phyloP scores from a whole-genome alignment of 257 asterid species.

The Primulina huaijiensis region DNA sequence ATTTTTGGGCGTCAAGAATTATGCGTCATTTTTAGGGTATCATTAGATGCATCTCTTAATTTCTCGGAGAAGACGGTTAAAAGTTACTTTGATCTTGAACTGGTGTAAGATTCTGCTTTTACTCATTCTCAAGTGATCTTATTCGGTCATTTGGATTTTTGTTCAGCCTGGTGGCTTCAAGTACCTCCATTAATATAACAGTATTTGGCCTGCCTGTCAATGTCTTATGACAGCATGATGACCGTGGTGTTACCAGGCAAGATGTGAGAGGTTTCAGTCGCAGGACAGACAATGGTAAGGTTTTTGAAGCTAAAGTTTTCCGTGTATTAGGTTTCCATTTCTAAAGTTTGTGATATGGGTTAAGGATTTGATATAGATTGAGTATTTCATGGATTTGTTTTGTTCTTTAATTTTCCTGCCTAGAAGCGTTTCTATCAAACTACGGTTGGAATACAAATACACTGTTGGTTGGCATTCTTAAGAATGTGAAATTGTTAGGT shows the following conservation, averaged over 20 bases:
- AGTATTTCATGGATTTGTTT: conserved; percentile 13
- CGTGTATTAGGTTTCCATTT: background rate
- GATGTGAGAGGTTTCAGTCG: conserved; percentile 57
- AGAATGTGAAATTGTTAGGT: conserved; percentile 2
- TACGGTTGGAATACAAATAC: background rate
- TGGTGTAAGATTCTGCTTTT: conserved; percentile 6
- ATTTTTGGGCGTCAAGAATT: background rate
- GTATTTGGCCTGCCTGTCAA: conserved; percentile 79
- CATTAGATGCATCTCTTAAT: conserved; percentile 4
- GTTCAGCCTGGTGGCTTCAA: conserved; percentile 58
- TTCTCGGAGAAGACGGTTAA: background rate
- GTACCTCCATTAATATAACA: conserved; percentile 60
- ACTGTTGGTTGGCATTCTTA: background rate
- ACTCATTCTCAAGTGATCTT: conserved; percentile 20
- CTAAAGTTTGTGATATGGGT: background rate
- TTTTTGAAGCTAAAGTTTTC: conserved; percentile 4
- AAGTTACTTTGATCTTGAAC: background rate
- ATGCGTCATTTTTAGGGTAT: conserved; percentile 1
- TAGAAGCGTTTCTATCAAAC: background rate
- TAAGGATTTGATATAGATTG: background rate
- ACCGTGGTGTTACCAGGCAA: conserved; percentile 68
- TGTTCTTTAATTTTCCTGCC: background rate
- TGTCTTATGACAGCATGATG: conserved; percentile 95
- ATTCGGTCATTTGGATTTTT: conserved; percentile 40
- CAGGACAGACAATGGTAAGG: conserved; percentile 55